Conservation (phyloP, 768 basidiomycete species). For the Termitomyces sp. region DNA sequence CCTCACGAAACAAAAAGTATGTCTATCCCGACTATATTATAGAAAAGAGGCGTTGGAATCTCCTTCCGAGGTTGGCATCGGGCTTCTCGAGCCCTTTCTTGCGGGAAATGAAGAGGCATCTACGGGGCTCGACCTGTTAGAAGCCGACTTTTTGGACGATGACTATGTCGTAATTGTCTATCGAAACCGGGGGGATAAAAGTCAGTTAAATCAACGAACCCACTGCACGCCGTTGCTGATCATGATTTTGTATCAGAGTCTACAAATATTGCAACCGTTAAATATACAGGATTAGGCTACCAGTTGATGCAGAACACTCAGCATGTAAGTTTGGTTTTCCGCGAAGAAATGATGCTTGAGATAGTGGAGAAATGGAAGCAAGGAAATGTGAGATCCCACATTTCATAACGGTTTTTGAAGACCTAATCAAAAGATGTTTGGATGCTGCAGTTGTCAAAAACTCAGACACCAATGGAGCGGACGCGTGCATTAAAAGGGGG, state of each 20-base stretch:
- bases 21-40: constrained; percentile 52
- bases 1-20: constrained; percentile 38
- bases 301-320: constrained; percentile 41
- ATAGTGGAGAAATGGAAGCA: constrained; percentile 53
- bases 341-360: constrained; percentile 64
- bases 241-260: constrained; percentile 41
- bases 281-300: constrained; percentile 61
- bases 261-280: constrained; percentile 60
- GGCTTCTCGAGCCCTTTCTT: constrained; percentile 53
- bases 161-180: constrained; percentile 63
- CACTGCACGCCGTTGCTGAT: constrained; percentile 25
- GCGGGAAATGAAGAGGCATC: constrained; percentile 33
- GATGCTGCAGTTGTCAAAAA: constrained; percentile 45
- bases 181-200: constrained; percentile 41
- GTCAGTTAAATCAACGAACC: constrained; percentile 37
- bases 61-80: constrained; percentile 43
- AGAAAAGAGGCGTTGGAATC: constrained; percentile 33
- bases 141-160: constrained; percentile 79
- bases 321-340: constrained; percentile 52
- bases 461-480: constrained; percentile 50
- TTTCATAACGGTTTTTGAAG: constrained; percentile 16
- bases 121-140: constrained; percentile 50
- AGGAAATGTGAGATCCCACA: constrained; percentile 53
- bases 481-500: constrained; percentile 53
- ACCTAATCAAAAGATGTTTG: constrained; percentile 24